Base-by-base conservation (phyloP, 192 early-diverging fungal genomes). In the Umbelopsis isabellina region DNA sequence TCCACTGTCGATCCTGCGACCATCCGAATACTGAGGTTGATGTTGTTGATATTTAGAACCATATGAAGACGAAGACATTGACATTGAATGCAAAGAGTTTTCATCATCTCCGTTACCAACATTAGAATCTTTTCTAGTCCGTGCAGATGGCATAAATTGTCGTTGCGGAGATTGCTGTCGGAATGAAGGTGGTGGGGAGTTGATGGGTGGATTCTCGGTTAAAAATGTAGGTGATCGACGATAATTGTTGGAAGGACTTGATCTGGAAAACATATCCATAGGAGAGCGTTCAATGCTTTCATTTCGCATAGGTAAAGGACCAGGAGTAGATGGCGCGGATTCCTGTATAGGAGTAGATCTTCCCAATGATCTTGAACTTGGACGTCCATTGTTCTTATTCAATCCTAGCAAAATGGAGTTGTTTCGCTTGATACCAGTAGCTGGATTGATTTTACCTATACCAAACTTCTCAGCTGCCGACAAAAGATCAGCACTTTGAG, bases 1-100 rank as follows among this genome's bases (percentile, higher is more conserved):
- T 27, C 79, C 75, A 49, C 74, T 75, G 44, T 80, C 79, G 12
- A 80, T 69, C 25, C 75, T 66, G 21, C 79, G 70, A 25, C 70
- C 67, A 27, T 75, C 73, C 25, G 49, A 46, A 55, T 61, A 61
- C 13, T 61, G 55, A 18, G 30, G 15, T 37, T 41, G 37, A 15
- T 41, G 37, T 41, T 41, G 37, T 10, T 23, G 66, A 51, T 48
- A 25, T 7, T 58, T 55, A 4, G 79, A 73, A 9, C 48, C 47
- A 27, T 64, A 47, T 18, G 74, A 76, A 16, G 69, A 9, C 1
- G 67, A 61, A 18, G 78, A 72, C 23, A 51, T 53, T 10, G 69
- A 49, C n/a, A 65, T n/a, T 27, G 51, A 70, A 21, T 22, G 55
- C 5, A 50, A 50, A 35, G 68, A 69, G 45, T 66, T 67, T 35